phyloP scores from a whole-genome alignment of 1,139 yeast genomes.

The Candida tetrigidarum region DNA sequence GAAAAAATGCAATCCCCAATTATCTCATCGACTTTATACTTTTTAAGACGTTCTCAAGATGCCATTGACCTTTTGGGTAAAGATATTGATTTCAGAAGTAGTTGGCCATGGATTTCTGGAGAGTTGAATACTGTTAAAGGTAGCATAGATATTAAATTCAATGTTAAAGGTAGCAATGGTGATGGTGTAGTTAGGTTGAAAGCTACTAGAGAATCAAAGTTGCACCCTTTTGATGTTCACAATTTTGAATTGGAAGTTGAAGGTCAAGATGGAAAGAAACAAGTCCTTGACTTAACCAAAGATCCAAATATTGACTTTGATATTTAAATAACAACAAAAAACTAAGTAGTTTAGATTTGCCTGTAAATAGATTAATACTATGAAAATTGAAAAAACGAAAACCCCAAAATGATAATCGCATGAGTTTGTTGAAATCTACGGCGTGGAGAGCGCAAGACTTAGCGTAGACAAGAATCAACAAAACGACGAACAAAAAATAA shows the following conservation, averaged over 20 bases:
- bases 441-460: too few relatives aligned
- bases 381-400: too few relatives aligned
- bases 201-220: conserved; percentile 61
- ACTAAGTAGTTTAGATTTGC: neutral
- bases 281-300: conserved; percentile 50
- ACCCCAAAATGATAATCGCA: neutral
- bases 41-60: conserved; percentile 73
- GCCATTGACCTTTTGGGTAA: conserved; percentile 74
- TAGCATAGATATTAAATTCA: conserved; percentile 70
- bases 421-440: neutral
- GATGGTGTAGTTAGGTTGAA: conserved; percentile 55
- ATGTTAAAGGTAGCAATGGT: conserved; percentile 65
- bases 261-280: conserved; percentile 27
- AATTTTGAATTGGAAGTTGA: conserved; percentile 60
- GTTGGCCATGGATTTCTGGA: conserved; percentile 92
- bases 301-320: conserved; percentile 52
- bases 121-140: conserved; percentile 84
- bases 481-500: neutral
- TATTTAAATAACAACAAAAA: too few relatives aligned
- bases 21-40: conserved; percentile 84
- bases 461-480: neutral
- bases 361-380: conserved; percentile 7
- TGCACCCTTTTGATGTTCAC: conserved; percentile 61
- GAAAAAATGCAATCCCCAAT: conserved; percentile 91
- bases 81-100: conserved; percentile 67